Evolutionary conservation across 164 flowering plant species (phyloP), one percentile per base, ranked within the genome.

Genomic region (Nymphaea thermarum): DNA sequence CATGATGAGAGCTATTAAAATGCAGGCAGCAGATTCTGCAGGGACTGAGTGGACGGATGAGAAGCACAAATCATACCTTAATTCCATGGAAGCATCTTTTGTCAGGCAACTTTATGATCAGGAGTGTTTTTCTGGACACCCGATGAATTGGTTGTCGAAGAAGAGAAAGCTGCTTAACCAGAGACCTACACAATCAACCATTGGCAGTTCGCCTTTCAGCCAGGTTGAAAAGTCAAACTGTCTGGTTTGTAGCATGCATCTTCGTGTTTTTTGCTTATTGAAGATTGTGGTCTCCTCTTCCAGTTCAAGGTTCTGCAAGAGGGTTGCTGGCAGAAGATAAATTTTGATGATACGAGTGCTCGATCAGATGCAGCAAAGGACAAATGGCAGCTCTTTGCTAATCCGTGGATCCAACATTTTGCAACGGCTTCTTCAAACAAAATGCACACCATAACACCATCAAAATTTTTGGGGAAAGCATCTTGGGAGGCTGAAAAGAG

Each of bases 31-130:
- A 25, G 81, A 85, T 43, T 44, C 81, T 44, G 14, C 17, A 53
- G 55, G 71, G 43, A 77, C 79, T 16, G 85, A 85, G 68, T 92
- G 96, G 96, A 92, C 96, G n/a, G 82, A 92, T 73, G 93, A 92
- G 91, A 92, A 90, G 79, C 98, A 92, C 75, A 80, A 82, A 55
- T 70, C 82, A 72, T 92, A 84, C 71, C 90, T 92, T 64, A 83
- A 84, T 67, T 87, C 87, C 67, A 90, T 92, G 79, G 98, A 92
- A 78, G 81, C 91, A 43, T 83, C 93, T 4, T 92, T 90, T 72
- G 91, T 87, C 4, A 71, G 82, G 64, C 85, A 88, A 65, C 71
- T 92, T 44, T 61, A 78, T 41, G 68, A 70, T 67, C 67, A 67
- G 53, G 66, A 69, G 63, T 76, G 81, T 69, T 62, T 72, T 70